phyloP scores from a whole-genome alignment of 2,329 filamentous ascomycete genomes.

The Rhynchosporium graminicola region DNA sequence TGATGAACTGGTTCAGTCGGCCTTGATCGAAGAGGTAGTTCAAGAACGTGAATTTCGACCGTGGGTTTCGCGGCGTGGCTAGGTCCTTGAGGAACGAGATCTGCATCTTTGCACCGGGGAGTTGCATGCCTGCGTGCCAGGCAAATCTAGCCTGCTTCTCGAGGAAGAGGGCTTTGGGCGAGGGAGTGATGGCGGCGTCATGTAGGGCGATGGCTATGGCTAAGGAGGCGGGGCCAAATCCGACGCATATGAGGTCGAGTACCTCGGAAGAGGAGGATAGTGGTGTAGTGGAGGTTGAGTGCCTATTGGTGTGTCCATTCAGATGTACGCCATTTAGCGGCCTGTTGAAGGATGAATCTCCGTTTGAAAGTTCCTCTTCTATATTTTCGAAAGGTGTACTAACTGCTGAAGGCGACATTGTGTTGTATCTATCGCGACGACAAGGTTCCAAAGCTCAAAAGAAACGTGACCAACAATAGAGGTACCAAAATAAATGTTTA shows the following conservation, averaged over 20 bases:
- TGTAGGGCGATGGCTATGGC: constrained; percentile 87
- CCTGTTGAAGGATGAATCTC: constrained; percentile 7
- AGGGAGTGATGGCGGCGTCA: constrained; percentile 61
- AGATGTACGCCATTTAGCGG: constrained; percentile 7
- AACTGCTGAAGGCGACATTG: constrained; percentile 36
- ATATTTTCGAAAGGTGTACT: constrained; percentile 24
- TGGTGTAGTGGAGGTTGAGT: constrained; percentile 4
- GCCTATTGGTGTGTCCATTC: constrained; percentile 15
- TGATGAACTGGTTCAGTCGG: constrained; percentile 87
- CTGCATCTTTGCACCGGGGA: constrained; percentile 93
- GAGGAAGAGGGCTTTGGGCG: constrained; percentile 78
- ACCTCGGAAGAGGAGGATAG: constrained; percentile 17
- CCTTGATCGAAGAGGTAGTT: constrained; percentile 86
- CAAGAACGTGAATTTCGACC: constrained; percentile 90
- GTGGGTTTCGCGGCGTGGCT: constrained; percentile 82
- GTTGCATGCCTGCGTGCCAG: constrained; percentile 95
- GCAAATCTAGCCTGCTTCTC: constrained; percentile 82
- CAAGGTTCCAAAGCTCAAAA: neutral
- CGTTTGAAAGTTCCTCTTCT: constrained; percentile 13
- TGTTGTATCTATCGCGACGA: neutral
- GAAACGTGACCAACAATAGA: constrained; percentile 17
- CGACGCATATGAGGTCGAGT: constrained; percentile 85
- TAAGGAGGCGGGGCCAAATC: constrained; percentile 89
- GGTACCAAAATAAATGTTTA: neutral
- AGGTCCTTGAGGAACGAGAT: constrained; percentile 98